A percentile compares a stretch with the other conserved stretches of the same genome.
phyloP scores from a whole-genome alignment of 805 yeast species.

The Zygosaccharomyces bailii region DNA sequence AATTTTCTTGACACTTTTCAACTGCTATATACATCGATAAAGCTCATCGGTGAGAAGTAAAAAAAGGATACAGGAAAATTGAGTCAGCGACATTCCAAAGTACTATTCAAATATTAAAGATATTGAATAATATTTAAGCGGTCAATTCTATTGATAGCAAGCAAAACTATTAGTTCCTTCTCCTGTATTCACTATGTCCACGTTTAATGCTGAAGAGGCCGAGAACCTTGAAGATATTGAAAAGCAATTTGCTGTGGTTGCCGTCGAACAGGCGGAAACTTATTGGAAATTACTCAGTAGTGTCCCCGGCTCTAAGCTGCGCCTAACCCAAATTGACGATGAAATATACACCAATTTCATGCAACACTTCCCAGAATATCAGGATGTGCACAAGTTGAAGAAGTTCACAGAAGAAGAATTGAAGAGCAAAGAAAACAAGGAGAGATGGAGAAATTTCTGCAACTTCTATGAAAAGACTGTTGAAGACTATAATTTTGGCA shows the following conservation, averaged over 20 bases:
- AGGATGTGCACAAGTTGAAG: slow-evolving; percentile 53
- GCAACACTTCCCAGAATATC: slow-evolving; percentile 85
- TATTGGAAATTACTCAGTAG: slow-evolving; percentile 80
- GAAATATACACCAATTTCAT: slow-evolving; percentile 60
- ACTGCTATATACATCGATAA: not conserved
- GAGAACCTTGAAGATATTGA: slow-evolving; percentile 95
- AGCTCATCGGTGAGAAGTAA: not conserved
- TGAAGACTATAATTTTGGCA: slow-evolving; percentile 94
- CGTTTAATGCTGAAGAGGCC: slow-evolving; percentile 82
- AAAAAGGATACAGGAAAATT: not conserved
- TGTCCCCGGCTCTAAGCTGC: slow-evolving; percentile 75
- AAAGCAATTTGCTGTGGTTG: slow-evolving; percentile 96
- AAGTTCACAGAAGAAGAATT: slow-evolving; percentile 70
- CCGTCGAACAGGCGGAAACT: slow-evolving; percentile 91
- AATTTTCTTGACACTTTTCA: too few relatives aligned
- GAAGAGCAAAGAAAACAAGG: slow-evolving; percentile 77
- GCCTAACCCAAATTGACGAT: slow-evolving; percentile 67
- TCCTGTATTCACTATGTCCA: slow-evolving; percentile 13
- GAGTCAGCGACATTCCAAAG: too few relatives aligned
- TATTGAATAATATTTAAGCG: too few relatives aligned
- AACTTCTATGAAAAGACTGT: slow-evolving; percentile 73
- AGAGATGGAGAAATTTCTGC: slow-evolving; percentile 86
- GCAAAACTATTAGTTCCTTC: not conserved
- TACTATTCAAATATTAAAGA: too few relatives aligned
- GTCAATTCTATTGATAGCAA: too few relatives aligned